Conservation (phyloP, 352 stramenopile species). For the Blastocystis sp. region DNA sequence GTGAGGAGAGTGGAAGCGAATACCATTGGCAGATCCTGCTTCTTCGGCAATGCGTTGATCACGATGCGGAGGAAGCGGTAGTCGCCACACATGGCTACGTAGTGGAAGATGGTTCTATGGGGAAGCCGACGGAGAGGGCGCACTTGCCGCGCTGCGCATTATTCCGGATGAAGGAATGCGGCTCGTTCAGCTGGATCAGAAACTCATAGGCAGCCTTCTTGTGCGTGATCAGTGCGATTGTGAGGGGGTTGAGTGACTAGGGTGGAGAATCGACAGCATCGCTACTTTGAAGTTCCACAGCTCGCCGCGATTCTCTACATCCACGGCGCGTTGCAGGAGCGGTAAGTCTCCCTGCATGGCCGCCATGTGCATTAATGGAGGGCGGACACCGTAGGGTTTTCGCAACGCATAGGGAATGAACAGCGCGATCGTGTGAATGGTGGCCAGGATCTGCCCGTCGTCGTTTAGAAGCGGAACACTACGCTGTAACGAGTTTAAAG, state of each 20-base stretch:
- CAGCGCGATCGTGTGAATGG: background rate
- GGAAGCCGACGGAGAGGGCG: background rate
- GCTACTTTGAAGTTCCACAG: constrained; percentile 34
- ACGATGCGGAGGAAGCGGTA: constrained; percentile 28
- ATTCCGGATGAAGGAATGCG: background rate
- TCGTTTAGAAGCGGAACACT: background rate
- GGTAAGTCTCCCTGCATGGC: constrained; percentile 30
- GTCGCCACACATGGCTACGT: constrained; percentile 50
- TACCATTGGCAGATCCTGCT: constrained; percentile 37
- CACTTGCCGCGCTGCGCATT: background rate
- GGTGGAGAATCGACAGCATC: background rate
- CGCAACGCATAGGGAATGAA: constrained; percentile 56
- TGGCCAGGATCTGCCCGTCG: background rate
- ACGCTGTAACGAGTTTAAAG: background rate
- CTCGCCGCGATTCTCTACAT: constrained; percentile 49
- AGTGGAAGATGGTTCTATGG: constrained; percentile 45
- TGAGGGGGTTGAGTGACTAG: constrained; percentile 40
- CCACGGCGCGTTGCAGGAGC: constrained; percentile 29
- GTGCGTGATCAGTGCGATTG: constrained; percentile 22
- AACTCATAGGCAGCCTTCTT: constrained; percentile 41
- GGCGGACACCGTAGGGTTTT: background rate
- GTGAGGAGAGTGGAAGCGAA: background rate
- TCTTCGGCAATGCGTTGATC: constrained; percentile 40
- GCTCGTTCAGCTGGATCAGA: constrained; percentile 16
- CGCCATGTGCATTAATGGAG: constrained; percentile 58